These are phyloP conservation scores for Trichoderma atrobrunneum DNA, from an alignment of 2,329 filamentous ascomycete species.

Conservation along the genomic window DNA sequence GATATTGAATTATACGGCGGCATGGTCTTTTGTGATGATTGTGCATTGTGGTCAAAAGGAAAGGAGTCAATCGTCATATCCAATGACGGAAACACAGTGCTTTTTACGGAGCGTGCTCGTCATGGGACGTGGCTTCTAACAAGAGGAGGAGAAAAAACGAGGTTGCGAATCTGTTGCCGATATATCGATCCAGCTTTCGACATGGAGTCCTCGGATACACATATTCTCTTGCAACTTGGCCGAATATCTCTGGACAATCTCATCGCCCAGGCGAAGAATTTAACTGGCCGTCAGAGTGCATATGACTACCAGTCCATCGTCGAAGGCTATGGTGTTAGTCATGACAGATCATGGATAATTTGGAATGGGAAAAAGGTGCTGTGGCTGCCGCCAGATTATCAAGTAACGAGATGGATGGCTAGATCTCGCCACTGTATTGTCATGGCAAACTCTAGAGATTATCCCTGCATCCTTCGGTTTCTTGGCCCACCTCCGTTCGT, in stretches of 20 bases:
- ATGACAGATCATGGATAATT: background rate
- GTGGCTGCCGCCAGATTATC: background rate
- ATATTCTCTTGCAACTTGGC: background rate
- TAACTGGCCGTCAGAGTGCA: accelerated
- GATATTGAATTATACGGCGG: background rate
- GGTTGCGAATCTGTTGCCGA: background rate
- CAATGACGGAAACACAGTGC: background rate
- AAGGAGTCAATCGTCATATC: background rate
- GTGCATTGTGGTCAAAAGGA: background rate
- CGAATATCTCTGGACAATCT: background rate
- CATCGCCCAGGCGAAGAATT: background rate
- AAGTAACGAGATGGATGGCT: too few relatives aligned
- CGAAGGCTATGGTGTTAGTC: background rate
- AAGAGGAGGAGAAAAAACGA: background rate
- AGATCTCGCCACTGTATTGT: background rate
- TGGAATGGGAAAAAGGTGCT: background rate
- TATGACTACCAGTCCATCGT: background rate
- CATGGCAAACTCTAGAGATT: background rate
- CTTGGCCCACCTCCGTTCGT: background rate
- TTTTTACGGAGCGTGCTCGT: background rate
- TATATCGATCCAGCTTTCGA: background rate
- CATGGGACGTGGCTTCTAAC: background rate
- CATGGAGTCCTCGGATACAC: background rate
- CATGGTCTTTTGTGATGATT: background rate
- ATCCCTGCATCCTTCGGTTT: background rate